phyloP scores from a whole-genome alignment of 2,329 filamentous ascomycete genomes.

The Penicillium concentricum region DNA sequence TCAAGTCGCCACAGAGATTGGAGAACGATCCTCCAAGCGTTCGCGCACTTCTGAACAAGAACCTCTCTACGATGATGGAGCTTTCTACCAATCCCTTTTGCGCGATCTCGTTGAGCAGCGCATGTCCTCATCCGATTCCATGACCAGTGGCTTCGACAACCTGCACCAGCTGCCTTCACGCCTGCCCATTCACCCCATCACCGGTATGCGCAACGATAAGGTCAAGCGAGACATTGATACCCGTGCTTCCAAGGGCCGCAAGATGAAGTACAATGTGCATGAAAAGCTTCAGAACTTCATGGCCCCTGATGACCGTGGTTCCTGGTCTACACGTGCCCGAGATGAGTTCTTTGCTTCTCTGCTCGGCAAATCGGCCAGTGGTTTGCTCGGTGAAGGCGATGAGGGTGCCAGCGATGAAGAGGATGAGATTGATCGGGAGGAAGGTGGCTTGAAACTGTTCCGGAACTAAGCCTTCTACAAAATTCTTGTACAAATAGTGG shows the following conservation, averaged over 20 bases:
- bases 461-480: constrained; percentile 23
- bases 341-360: constrained; percentile 74
- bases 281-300: constrained; percentile 98
- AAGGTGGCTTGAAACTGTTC: constrained; percentile 36
- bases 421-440: constrained; percentile 31
- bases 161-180: constrained; percentile 39
- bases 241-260: constrained; percentile 90
- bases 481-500: constrained; percentile 8
- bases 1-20: constrained; percentile 43
- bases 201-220: constrained; percentile 57
- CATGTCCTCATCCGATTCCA: constrained; percentile 59
- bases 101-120: constrained; percentile 92
- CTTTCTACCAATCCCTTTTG: constrained; percentile 90
- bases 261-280: constrained; percentile 90
- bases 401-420: constrained; percentile 46
- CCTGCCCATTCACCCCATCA: constrained; percentile 39
- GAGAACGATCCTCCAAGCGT: constrained; percentile 35
- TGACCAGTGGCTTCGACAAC: constrained; percentile 48
- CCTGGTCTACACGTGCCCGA: constrained; percentile 77
- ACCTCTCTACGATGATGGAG: constrained; percentile 85
- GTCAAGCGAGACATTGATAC: constrained; percentile 83
- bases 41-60: constrained; percentile 33
- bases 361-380: constrained; percentile 63
- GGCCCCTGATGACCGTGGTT: constrained; percentile 79
- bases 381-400: constrained; percentile 61